phyloP scores from a whole-genome alignment of 2,329 filamentous ascomycete species.

The Cladosporium sp. region DNA sequence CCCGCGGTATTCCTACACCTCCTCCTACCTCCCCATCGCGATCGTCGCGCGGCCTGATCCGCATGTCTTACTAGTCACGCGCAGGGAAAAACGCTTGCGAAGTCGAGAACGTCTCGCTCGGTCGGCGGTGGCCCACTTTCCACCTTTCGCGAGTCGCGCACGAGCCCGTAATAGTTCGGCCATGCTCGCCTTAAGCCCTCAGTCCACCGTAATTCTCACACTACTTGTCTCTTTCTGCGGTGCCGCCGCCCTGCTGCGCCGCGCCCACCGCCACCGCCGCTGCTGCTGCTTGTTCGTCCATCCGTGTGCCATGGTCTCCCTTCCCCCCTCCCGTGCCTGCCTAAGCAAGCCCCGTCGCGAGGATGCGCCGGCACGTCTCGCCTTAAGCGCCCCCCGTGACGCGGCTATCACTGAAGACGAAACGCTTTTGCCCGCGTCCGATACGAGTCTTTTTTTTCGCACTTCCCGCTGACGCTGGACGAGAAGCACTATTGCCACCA shows the following conservation, averaged over 20 bases:
- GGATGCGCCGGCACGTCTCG: slow-evolving; percentile 3
- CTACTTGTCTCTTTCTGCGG: too few relatives aligned
- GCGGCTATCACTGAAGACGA: neutral
- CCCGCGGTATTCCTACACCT: slow-evolving; percentile 6
- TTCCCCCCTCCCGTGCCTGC: neutral
- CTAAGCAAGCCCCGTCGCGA: too few relatives aligned
- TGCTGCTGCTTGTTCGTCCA: too few relatives aligned
- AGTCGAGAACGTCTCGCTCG: slow-evolving; percentile 5
- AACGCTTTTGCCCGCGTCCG: neutral
- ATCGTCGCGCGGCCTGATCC: slow-evolving; percentile 6
- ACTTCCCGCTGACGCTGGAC: neutral
- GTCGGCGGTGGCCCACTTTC: slow-evolving; percentile 3
- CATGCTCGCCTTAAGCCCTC: slow-evolving; percentile 11
- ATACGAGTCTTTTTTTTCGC: neutral
- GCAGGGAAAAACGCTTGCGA: slow-evolving; percentile 10
- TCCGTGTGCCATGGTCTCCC: too few relatives aligned
- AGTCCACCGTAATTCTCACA: too few relatives aligned
- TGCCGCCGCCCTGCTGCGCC: neutral
- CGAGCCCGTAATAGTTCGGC: slow-evolving; percentile 4
- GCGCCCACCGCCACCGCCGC: slow-evolving; percentile 2
- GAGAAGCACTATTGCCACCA: neutral
- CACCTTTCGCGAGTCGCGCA: slow-evolving; percentile 4
- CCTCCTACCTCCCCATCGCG: too few relatives aligned
- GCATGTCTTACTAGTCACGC: slow-evolving; percentile 10
- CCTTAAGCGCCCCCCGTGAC: neutral